These are phyloP conservation scores for Fusarium longipes DNA, from an alignment of 2,329 filamentous ascomycete species.

Conservation along the genomic window DNA sequence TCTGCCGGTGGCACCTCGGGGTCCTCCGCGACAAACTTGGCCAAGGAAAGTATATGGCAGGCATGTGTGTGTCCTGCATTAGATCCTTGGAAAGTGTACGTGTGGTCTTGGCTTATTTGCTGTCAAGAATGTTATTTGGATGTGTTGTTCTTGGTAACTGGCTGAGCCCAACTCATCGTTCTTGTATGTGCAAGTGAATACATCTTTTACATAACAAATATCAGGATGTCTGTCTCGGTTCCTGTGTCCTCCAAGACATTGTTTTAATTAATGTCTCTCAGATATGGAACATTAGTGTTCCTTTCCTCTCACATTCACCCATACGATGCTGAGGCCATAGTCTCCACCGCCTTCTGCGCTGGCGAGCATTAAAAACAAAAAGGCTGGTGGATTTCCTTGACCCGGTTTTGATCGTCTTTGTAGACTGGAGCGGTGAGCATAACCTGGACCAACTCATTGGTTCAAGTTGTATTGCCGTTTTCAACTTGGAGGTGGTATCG, in stretches of 20 bases:
- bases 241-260: constrained; percentile 13
- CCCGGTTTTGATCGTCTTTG: constrained; percentile 12
- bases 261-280: neutral
- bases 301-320: neutral
- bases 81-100: constrained; percentile 37
- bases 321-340: constrained; percentile 30
- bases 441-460: neutral
- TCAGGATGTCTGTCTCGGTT: constrained; percentile 16
- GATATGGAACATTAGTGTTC: neutral
- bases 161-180: neutral
- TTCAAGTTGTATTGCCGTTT: constrained; percentile 38
- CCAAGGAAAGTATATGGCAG: neutral
- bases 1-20: constrained; percentile 28
- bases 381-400: neutral
- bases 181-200: neutral
- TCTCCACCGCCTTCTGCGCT: constrained; percentile 30
- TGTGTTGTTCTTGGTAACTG: neutral
- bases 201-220: neutral
- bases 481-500: constrained; percentile 22
- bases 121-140: neutral
- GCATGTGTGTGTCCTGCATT: constrained; percentile 16
- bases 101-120: constrained; percentile 34
- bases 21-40: constrained; percentile 3
- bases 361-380: constrained; percentile 6
- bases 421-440: constrained; percentile 32